Percentiles rank a stretch among this genome's conserved stretches.
phyloP scores from a whole-genome alignment of 2,329 filamentous ascomycete genomes.

The Westerdykella sp. region DNA sequence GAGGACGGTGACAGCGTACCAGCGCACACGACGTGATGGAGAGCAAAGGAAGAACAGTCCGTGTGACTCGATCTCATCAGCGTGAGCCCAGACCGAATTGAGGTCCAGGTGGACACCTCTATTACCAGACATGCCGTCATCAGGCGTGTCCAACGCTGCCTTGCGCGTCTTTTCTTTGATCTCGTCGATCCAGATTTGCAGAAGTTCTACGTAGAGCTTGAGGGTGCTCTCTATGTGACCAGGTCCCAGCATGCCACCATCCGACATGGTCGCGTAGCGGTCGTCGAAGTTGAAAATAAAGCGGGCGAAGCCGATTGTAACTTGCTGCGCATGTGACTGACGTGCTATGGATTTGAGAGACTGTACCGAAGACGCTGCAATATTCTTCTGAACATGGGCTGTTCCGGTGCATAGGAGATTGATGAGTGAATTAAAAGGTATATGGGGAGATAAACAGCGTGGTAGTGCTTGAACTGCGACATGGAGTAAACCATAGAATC shows the following conservation, averaged over 20 bases:
- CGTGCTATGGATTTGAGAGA: conserved; percentile 92
- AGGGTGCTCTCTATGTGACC: conserved; percentile 93
- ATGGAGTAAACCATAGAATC: conserved; percentile 91
- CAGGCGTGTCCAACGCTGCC: conserved; percentile 54
- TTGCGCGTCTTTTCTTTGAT: conserved; percentile 81
- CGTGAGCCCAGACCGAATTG: conserved; percentile 82
- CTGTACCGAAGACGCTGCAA: conserved; percentile 84
- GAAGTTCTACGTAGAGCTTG: conserved; percentile 82
- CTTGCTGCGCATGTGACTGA: conserved; percentile 87
- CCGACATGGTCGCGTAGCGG: conserved; percentile 94
- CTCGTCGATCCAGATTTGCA: conserved; percentile 97
- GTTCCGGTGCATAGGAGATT: conserved; percentile 95
- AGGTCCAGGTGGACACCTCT: conserved; percentile 74
- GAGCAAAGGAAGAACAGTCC: conserved; percentile 97
- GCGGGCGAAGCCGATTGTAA: conserved; percentile 90
- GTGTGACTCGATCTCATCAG: conserved; percentile 94
- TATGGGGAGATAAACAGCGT: conserved; percentile 83
- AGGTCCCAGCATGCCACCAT: conserved; percentile 90
- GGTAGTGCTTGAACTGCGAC: conserved; percentile 93
- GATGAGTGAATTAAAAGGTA: conserved; percentile 88
- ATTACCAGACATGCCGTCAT: conserved; percentile 61
- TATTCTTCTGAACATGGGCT: conserved; percentile 86
- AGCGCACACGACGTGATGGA: conserved; percentile 80
- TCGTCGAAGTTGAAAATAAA: conserved; percentile 99
- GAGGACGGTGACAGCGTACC: conserved; percentile 87